Evolutionary conservation across 2,329 filamentous ascomycete genomes (phyloP), one percentile per base, ranked within the genome.

Genomic region (Lasiodiplodia theobromae): DNA sequence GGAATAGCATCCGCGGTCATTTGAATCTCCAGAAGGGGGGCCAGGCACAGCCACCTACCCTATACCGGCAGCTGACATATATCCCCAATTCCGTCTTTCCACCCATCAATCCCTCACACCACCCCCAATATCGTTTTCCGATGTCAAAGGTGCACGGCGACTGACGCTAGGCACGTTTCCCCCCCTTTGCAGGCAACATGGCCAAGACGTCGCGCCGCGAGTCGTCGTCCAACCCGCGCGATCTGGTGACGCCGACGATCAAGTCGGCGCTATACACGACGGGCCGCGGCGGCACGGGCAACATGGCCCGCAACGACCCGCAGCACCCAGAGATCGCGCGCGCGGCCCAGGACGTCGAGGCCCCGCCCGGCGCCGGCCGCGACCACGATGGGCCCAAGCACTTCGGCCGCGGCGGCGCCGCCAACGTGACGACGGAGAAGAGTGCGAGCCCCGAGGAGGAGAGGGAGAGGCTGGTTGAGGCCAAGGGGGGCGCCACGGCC

Each of bases 201-300:
- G 79, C 75, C 68, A 78, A 78, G 53, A 68, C 71, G 31, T 78
- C 80, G 31, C 77, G 79, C 58, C 74, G 75, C 63, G 75, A 74
- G n/a, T 64, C 58, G 21, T 56, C 51, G 18, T 56, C 58, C 57
- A 44, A 62, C 40, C 66, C 67, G 37, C 37, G 87, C 71, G 92
- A 95, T 75, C 88, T 97, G 71, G 83, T 90, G 74, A 97, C 94
- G 1, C 94, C 94, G 0, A 91, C 88, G 14, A 88, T 98, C 77
- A 97, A 96, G 82, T 87, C 87, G 57, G 83, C 91, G n/a, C 85
- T 92, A 72, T 94, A 95, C 77, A 97, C 94, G 23, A 97, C 94
- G 3, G 94, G 94, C 68, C 92, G 94, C 64, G 94, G 94, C 68
- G 94, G 94, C 70, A 90, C 88, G 4, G 94, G 94, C 70, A 97